These are phyloP conservation scores for Ricinus communis DNA, from an alignment of 345 rosid species.

Conservation along the genomic window DNA sequence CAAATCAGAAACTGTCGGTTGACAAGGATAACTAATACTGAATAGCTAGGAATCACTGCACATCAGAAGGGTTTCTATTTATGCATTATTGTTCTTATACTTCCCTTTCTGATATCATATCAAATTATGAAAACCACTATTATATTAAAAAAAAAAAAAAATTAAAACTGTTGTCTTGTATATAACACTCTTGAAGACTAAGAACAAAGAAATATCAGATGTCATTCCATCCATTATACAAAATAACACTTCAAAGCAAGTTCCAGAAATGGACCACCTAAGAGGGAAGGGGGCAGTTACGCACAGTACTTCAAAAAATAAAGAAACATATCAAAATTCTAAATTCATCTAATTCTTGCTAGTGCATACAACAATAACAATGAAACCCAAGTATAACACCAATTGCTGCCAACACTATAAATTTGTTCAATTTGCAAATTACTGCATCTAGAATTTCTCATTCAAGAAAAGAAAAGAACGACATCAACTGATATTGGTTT, in stretches of 20 bases:
- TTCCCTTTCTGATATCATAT: neutral
- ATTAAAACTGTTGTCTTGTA: no score
- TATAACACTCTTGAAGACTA: no score
- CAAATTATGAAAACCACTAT: neutral
- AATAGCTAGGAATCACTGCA: no score
- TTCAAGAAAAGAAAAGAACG: neutral
- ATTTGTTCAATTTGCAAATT: no score
- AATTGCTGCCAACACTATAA: neutral
- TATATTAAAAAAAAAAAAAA: neutral
- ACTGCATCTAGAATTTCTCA: no score
- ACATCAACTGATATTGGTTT: neutral
- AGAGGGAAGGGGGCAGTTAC: no score
- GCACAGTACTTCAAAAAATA: neutral
- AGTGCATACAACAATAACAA: neutral
- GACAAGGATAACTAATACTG: neutral
- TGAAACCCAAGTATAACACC: neutral
- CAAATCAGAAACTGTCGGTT: neutral
- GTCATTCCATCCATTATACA: neutral
- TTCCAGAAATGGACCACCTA: neutral
- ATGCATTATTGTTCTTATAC: neutral
- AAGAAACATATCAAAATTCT: conserved; percentile 7
- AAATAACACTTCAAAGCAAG: neutral
- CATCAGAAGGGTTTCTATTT: neutral
- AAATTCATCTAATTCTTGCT: conserved; percentile 9
- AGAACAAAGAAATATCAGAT: no score